phyloP scores from a whole-genome alignment of 768 basidiomycete species.

The Termitomyces sp. region DNA sequence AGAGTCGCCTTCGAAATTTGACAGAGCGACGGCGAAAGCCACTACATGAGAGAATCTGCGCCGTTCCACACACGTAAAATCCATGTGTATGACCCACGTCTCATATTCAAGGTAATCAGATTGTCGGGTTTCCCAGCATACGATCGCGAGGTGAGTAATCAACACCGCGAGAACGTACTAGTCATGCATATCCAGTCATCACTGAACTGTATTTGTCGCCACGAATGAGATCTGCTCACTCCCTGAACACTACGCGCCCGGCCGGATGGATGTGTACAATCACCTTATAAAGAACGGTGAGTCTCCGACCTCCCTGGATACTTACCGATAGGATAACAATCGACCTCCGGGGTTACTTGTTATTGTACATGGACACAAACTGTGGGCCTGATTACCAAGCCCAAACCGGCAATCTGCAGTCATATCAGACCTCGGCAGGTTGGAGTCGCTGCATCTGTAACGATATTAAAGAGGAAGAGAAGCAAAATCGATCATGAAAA shows the following conservation, averaged over 20 bases:
- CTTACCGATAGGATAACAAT: no score
- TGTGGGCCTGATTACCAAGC: no score
- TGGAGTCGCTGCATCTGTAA: conserved; percentile 1
- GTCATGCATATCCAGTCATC: conserved; percentile 23
- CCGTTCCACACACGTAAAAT: background rate
- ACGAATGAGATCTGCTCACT: background rate
- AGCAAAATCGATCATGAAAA: background rate
- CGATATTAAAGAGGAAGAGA: background rate
- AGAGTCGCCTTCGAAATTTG: no score
- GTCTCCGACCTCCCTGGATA: background rate
- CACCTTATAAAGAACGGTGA: background rate
- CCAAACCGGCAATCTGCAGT: conserved; percentile 1
- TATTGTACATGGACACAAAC: no score
- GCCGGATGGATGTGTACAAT: background rate
- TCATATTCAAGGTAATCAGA: conserved; percentile 9
- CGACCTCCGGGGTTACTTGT: no score
- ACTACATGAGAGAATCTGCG: no score
- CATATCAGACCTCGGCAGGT: conserved; percentile 5
- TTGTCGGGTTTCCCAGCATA: conserved; percentile 8
- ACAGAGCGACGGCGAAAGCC: no score
- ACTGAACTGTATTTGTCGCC: conserved; percentile 10
- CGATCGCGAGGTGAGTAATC: background rate
- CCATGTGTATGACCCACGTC: background rate
- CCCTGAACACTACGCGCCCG: background rate
- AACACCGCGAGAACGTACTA: conserved; percentile 12